A percentile compares a stretch with the other conserved stretches of the same genome.
Conservation (phyloP, 2,329 filamentous ascomycete species). For the Xylaria sp. region DNA sequence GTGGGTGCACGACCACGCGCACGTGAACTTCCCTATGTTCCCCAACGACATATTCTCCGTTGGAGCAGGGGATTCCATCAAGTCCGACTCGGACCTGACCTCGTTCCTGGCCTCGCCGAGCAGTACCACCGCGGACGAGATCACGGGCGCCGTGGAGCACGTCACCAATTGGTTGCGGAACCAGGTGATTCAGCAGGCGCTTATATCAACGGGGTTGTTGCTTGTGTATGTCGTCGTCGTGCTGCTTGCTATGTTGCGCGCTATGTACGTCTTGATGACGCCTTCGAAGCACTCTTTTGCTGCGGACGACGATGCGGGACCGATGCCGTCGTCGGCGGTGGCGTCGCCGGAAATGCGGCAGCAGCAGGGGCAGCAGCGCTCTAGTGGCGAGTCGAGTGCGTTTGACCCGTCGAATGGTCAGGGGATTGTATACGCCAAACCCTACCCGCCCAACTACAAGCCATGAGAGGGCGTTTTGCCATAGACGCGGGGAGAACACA, state of each 20-base stretch:
- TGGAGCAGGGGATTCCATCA: slow-evolving; percentile 73
- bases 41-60: slow-evolving; percentile 84
- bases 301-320: slow-evolving; percentile 6
- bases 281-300: slow-evolving; percentile 32
- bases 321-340: background rate
- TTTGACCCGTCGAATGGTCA: background rate
- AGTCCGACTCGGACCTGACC: slow-evolving; percentile 68
- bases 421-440: background rate
- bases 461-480: background rate
- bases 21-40: slow-evolving; percentile 82
- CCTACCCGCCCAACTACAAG: background rate
- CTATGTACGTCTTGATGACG: slow-evolving; percentile 50
- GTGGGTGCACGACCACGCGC: slow-evolving; percentile 89
- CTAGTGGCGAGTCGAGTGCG: slow-evolving; percentile 10
- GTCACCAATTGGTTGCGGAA: slow-evolving; percentile 75
- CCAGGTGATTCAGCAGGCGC: slow-evolving; percentile 78
- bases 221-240: slow-evolving; percentile 82
- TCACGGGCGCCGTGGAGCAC: slow-evolving; percentile 78
- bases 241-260: slow-evolving; percentile 77
- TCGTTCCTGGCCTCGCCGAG: slow-evolving; percentile 83
- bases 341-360: background rate
- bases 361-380: background rate
- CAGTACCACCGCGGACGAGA: slow-evolving; percentile 79
- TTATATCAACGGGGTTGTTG: slow-evolving; percentile 81
- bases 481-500: background rate